Percentiles rank a stretch among this genome's conserved stretches.
Conservation (phyloP, 805 yeast genomes). For the Sugiyamaella floridensis region DNA sequence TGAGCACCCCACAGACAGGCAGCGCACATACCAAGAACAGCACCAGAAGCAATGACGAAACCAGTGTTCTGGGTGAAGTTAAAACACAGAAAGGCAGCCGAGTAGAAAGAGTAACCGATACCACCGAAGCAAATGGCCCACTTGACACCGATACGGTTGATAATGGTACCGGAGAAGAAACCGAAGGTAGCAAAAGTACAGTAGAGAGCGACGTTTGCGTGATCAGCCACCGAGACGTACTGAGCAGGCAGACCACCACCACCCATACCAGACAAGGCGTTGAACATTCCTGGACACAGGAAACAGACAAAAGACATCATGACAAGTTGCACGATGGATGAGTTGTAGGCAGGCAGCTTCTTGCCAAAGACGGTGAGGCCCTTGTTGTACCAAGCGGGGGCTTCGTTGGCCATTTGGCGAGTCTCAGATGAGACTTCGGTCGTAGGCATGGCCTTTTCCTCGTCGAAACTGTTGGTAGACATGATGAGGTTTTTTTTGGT, state of each 20-base stretch:
- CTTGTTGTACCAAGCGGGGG: slow-evolving; percentile 21
- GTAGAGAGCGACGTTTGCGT: slow-evolving; percentile 42
- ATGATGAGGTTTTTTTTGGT: neutral
- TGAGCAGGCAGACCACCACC: slow-evolving; percentile 10
- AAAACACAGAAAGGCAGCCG: slow-evolving; percentile 39
- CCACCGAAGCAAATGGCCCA: slow-evolving; percentile 39
- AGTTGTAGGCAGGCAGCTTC: slow-evolving; percentile 34
- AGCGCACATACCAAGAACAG: slow-evolving; percentile 51
- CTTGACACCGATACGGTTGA: slow-evolving; percentile 44
- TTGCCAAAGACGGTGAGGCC: slow-evolving; percentile 20
- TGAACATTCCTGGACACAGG: slow-evolving; percentile 41
- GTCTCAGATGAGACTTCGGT: neutral
- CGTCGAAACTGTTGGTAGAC: neutral
- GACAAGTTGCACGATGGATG: slow-evolving; percentile 37
- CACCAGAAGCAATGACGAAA: slow-evolving; percentile 50
- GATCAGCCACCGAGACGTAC: slow-evolving; percentile 28
- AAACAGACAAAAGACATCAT: slow-evolving; percentile 41
- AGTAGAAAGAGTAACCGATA: slow-evolving; percentile 41
- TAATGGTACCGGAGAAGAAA: slow-evolving; percentile 45
- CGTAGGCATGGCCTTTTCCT: neutral
- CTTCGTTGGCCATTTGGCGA: neutral
- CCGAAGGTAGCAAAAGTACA: slow-evolving; percentile 52
- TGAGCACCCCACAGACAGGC: slow-evolving; percentile 54
- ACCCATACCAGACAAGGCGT: slow-evolving; percentile 13
- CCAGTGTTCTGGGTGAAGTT: slow-evolving; percentile 42